These are phyloP conservation scores for Pseudocercospora pini-densiflorae DNA, from an alignment of 2,329 filamentous ascomycete genomes.

Conservation along the genomic window DNA sequence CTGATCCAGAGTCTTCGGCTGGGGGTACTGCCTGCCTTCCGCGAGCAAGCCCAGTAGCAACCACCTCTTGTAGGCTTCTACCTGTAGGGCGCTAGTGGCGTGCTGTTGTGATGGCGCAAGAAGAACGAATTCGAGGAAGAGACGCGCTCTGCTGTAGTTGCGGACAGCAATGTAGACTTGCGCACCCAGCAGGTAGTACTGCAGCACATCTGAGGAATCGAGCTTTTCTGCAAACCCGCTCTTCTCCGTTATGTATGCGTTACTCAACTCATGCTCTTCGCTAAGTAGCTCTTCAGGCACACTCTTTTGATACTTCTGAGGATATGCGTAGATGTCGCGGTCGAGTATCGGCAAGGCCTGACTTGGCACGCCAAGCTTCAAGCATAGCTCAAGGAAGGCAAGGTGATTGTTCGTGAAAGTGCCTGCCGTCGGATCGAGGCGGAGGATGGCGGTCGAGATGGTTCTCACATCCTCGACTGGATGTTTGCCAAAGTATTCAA, in stretches of 20 bases:
- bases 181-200: constrained; percentile 57
- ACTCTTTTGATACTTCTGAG: constrained; percentile 44
- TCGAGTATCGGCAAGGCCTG: constrained; percentile 66
- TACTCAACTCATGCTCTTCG: constrained; percentile 49
- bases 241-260: constrained; percentile 63
- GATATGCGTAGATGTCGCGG: constrained; percentile 69
- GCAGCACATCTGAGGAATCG: constrained; percentile 57
- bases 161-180: constrained; percentile 52
- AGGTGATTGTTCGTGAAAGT: constrained; percentile 70
- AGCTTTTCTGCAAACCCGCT: constrained; percentile 62
- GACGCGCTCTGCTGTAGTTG: constrained; percentile 49
- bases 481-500: constrained; percentile 17
- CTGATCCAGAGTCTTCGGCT: constrained; percentile 62
- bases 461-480: constrained; percentile 35
- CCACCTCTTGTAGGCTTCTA: constrained; percentile 93
- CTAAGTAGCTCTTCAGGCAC: constrained; percentile 47
- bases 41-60: constrained; percentile 74
- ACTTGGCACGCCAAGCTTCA: constrained; percentile 58
- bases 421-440: constrained; percentile 68
- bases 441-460: constrained; percentile 60
- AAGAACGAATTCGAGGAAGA: constrained; percentile 58
- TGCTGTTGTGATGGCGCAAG: constrained; percentile 68
- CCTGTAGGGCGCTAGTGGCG: constrained; percentile 73
- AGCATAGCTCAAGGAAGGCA: constrained; percentile 61
- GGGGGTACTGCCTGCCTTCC: constrained; percentile 62